These are phyloP conservation scores for Millerago galiae DNA, from an alignment of 805 yeast genomes.

Conservation along the genomic window DNA sequence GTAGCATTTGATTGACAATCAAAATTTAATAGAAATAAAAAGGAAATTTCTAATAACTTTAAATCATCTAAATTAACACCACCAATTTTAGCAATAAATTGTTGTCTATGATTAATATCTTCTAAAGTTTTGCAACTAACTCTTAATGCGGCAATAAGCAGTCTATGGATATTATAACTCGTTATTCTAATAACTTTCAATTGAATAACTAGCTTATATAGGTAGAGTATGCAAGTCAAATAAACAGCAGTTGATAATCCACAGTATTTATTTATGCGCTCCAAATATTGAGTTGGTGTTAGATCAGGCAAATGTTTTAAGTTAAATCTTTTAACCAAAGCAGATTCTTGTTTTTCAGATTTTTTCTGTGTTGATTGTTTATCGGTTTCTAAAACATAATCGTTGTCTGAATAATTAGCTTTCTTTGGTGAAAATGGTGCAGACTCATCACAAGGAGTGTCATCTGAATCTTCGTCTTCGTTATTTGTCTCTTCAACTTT, in stretches of 20 bases:
- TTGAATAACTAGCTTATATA: conserved; percentile 17
- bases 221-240: conserved; percentile 21
- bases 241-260: conserved; percentile 25
- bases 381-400: not conserved
- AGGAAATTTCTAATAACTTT: conserved; percentile 41
- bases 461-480: not conserved
- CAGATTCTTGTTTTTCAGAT: conserved; percentile 11
- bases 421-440: conserved; percentile 17
- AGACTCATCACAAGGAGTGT: conserved; percentile 1
- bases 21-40: conserved; percentile 44
- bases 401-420: conserved; percentile 1
- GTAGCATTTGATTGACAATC: conserved; percentile 37
- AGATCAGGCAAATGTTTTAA: conserved; percentile 20
- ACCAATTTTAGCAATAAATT: conserved; percentile 39
- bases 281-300: conserved; percentile 20
- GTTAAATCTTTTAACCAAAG: conserved; percentile 19
- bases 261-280: conserved; percentile 24
- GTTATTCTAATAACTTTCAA: conserved; percentile 24
- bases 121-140: conserved; percentile 42
- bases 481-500: not conserved
- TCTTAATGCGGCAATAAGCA: conserved; percentile 38
- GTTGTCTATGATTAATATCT: conserved; percentile 38
- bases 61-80: conserved; percentile 40
- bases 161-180: conserved; percentile 35
- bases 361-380: not conserved